Conservation (phyloP, 257 asterid species). For the Ilex asprella region DNA sequence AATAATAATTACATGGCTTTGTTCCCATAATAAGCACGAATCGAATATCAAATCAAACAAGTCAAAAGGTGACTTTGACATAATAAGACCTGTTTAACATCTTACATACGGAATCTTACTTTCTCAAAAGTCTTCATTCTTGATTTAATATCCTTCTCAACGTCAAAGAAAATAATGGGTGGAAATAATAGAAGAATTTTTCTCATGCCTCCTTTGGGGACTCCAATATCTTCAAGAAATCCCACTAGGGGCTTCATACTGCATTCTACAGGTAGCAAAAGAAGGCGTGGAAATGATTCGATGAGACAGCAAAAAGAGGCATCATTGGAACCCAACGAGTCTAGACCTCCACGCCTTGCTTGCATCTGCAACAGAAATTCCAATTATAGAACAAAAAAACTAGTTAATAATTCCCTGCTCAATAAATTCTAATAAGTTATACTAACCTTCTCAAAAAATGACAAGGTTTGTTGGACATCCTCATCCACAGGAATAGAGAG, state of each 20-base stretch:
- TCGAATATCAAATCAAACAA: background rate
- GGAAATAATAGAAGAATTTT: slow-evolving; percentile 63
- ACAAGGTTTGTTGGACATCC: slow-evolving; percentile 85
- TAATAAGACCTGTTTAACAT: no score
- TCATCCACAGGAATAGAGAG: slow-evolving; percentile 75
- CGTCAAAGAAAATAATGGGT: slow-evolving; percentile 54
- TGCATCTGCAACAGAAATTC: slow-evolving; percentile 45
- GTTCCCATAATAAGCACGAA: no score
- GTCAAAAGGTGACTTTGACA: no score
- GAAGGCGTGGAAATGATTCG: slow-evolving; percentile 86
- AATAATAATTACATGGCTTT: no score
- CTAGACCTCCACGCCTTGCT: slow-evolving; percentile 95
- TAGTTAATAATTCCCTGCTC: background rate
- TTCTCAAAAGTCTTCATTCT: slow-evolving; percentile 48
- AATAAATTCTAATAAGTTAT: slow-evolving; percentile 2
- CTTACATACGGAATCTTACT: slow-evolving; percentile 26
- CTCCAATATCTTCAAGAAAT: slow-evolving; percentile 59
- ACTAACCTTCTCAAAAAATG: slow-evolving; percentile 84
- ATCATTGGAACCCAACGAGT: slow-evolving; percentile 45
- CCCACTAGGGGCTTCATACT: slow-evolving; percentile 47
- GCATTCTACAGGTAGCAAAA: slow-evolving; percentile 49
- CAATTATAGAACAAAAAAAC: slow-evolving; percentile 3
- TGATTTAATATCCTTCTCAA: slow-evolving; percentile 65
- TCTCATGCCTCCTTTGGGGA: slow-evolving; percentile 43
- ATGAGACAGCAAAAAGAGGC: slow-evolving; percentile 65